Evolutionary conservation across 257 asterid species (phyloP).

Genomic region (Lycium ferocissimum): DNA sequence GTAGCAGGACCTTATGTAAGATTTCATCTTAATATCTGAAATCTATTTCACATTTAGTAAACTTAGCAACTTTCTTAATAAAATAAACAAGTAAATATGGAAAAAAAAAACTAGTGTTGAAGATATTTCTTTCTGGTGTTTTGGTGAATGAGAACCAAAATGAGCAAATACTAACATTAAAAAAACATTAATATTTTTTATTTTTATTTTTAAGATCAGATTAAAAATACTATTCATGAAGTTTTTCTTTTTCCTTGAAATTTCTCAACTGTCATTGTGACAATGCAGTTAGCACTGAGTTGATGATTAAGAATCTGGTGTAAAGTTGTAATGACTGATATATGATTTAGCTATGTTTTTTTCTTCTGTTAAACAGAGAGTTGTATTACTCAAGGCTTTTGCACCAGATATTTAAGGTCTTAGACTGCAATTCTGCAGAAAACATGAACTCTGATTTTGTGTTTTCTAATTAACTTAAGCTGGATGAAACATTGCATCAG

Average conservation of each 20-base stretch:
- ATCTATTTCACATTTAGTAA: not conserved
- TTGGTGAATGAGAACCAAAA: not conserved
- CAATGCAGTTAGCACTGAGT: too few relatives aligned
- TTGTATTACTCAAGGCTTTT: too few relatives aligned
- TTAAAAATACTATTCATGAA: too few relatives aligned
- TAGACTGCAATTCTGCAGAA: not conserved
- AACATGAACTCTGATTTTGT: not conserved
- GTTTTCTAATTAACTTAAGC: not conserved
- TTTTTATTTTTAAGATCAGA: too few relatives aligned
- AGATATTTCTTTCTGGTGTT: not conserved
- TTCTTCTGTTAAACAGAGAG: not conserved
- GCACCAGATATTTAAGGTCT: not conserved
- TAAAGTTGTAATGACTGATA: not conserved
- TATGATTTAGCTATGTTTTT: constrained; percentile 1
- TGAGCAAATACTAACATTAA: not conserved
- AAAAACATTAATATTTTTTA: too few relatives aligned
- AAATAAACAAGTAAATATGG: not conserved
- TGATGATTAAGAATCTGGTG: not conserved
- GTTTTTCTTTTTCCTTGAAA: too few relatives aligned
- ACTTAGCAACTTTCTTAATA: not conserved
- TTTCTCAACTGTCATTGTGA: too few relatives aligned
- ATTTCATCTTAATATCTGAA: not conserved
- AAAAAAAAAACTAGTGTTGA: not conserved
- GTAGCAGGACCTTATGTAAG: too few relatives aligned
- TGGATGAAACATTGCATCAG: not conserved